Conservation (phyloP, 352 stramenopile genomes). For the Phytopythium montanum region DNA sequence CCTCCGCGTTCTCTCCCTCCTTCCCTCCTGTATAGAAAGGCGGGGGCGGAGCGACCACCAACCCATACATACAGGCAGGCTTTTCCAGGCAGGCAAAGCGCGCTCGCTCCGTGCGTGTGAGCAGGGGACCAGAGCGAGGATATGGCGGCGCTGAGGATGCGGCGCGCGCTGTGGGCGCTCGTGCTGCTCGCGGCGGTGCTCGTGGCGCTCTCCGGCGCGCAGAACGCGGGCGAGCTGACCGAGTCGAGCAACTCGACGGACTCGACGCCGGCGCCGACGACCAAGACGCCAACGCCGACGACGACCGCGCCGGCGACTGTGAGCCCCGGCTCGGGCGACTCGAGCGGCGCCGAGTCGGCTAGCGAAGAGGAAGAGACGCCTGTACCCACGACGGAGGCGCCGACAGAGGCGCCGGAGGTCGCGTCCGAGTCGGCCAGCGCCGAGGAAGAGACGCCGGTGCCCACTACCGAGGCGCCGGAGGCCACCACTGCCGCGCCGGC, state of each 20-base stretch:
- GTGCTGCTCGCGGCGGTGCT: not conserved
- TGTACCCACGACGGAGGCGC: constrained; percentile 14
- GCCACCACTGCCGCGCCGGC: constrained; percentile 11
- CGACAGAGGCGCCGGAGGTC: constrained; percentile 14
- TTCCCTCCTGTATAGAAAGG: not conserved
- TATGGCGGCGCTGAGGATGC: not conserved
- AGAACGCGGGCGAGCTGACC: constrained; percentile 3
- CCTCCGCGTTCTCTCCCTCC: not conserved
- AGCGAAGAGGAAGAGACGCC: constrained; percentile 15
- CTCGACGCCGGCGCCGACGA: not conserved
- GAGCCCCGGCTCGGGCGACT: constrained; percentile 10
- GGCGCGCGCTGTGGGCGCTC: constrained; percentile 2
- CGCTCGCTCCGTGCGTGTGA: not conserved
- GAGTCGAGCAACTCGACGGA: constrained; percentile 6
- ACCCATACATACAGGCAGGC: not conserved
- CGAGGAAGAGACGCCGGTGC: constrained; percentile 6
- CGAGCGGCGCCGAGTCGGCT: constrained; percentile 15
- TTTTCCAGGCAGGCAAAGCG: not conserved
- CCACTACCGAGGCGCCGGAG: constrained; percentile 12
- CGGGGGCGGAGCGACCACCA: not conserved
- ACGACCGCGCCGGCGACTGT: constrained; percentile 19
- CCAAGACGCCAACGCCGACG: constrained; percentile 15
- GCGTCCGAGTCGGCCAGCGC: constrained; percentile 7
- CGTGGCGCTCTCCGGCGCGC: not conserved
- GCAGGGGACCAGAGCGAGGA: not conserved